Evolutionary conservation across 1,284 basidiomycete genomes (phyloP), one percentile per base, ranked within the genome.

Genomic region (Sporisorium exsertum): DNA sequence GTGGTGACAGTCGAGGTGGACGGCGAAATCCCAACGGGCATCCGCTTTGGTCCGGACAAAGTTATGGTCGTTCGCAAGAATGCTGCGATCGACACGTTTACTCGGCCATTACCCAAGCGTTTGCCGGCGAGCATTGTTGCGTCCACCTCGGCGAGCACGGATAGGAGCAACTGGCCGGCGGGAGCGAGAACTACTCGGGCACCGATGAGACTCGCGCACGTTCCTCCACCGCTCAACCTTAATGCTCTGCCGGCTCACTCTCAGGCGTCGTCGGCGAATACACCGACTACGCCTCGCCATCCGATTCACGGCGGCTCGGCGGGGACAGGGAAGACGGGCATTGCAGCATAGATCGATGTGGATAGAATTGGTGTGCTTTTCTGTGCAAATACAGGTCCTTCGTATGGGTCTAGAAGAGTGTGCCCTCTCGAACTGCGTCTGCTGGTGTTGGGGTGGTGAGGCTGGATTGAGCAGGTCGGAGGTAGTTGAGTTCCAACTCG

Each of bases 1-100:
- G 93, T 96, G 40, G 87, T 96, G 77, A 67, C 72, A 10, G 60
- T 71, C 13, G 59, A 72, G 9, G 57, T 72, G 3, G 67, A 65
- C 20, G 68, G 65, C 4, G 77, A 78, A 24, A 69, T 75, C 10
- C 69, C 73, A 0, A 58, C 49, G 4, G 61, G 58, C 2, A 8
- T 78, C 0, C 52, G 66, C 15, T 78, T 78, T 52, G 64, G 53
- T 0, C 64, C 72, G 6, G 67, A 71, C n/a, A 58, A 61, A 24
- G 62, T 78, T 3, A 20, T 53, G 29, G 63, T 78, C 15, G 51
- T 78, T 4, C 54, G 72, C n/a, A 78, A 74, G 52, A 78, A 65
- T 35, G 76, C 64, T 3, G 61, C 58, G 10, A 61, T 78, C 22
- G 76, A 78, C 13, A 72, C 64, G 2, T 78, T 74, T 26, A 68